These are phyloP conservation scores for Penicillium alfredii DNA, from an alignment of 495 filamentous ascomycete species.

Conservation along the genomic window DNA sequence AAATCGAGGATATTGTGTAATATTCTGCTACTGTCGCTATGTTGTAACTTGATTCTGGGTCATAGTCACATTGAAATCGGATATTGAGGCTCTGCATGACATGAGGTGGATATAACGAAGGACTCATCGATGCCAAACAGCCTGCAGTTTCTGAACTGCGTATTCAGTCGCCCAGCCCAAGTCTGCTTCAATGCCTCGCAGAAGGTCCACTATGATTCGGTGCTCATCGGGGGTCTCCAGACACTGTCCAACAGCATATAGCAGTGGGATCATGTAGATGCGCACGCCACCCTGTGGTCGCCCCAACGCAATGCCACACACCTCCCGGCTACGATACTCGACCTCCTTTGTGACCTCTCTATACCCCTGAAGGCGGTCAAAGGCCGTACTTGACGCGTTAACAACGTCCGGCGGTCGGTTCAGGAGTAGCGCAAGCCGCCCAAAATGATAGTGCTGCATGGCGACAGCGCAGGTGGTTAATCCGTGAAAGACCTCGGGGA, in stretches of 20 bases:
- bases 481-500: conserved; percentile 36
- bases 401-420: conserved; percentile 34
- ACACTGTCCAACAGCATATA: conserved; percentile 38
- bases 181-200: conserved; percentile 36
- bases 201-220: conserved; percentile 32
- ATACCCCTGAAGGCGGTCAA: conserved; percentile 37
- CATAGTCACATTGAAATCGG: too few species aligned
- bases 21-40: too few species aligned
- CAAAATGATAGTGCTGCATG: conserved; percentile 42
- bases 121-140: conserved; percentile 26
- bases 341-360: conserved; percentile 41
- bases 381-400: conserved; percentile 33
- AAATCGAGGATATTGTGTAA: too few species aligned
- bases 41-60: too few species aligned
- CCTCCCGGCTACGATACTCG: conserved; percentile 35
- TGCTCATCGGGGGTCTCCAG: conserved; percentile 30
- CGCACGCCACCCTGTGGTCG: conserved; percentile 32
- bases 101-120: background rate
- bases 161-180: conserved; percentile 35
- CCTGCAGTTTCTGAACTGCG: conserved; percentile 28
- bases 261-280: conserved; percentile 32
- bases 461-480: conserved; percentile 30
- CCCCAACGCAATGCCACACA: conserved; percentile 36
- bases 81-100: too few species aligned
- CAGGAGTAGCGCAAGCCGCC: conserved; percentile 31